Percentiles rank a stretch among this genome's conserved stretches.
Evolutionary conservation across 2,329 filamentous ascomycete genomes (phyloP).

Genomic region (Thielaviopsis ethacetica): DNA sequence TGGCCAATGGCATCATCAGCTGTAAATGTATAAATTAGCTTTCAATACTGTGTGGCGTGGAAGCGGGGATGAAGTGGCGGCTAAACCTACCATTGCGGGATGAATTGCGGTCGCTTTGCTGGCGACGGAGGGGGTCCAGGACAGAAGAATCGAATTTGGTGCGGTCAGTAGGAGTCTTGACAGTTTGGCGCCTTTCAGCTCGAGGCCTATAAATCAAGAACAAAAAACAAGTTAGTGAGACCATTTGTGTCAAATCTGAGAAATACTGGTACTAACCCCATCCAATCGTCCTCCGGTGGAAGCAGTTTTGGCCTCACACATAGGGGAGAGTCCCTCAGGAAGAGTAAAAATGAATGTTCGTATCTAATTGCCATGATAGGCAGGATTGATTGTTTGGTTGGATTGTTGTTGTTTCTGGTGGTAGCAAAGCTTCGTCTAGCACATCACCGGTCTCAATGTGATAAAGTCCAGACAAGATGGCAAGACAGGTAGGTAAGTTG

Average conservation of each 20-base stretch:
- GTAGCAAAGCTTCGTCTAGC: neutral
- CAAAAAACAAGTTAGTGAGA: neutral
- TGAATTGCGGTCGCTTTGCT: slow-evolving; percentile 4
- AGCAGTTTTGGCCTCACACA: slow-evolving; percentile 64
- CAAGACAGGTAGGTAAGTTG: no score
- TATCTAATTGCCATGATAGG: slow-evolving; percentile 36
- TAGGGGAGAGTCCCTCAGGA: slow-evolving; percentile 65
- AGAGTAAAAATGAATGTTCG: slow-evolving; percentile 57
- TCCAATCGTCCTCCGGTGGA: slow-evolving; percentile 84
- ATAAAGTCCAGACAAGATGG: neutral
- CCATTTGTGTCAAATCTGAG: neutral
- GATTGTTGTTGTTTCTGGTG: neutral
- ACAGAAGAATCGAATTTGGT: slow-evolving; percentile 14
- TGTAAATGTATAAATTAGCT: neutral
- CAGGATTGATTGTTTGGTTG: neutral
- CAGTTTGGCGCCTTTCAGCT: slow-evolving; percentile 1
- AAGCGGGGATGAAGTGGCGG: neutral
- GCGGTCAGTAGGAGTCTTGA: slow-evolving; percentile 10
- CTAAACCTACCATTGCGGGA: neutral
- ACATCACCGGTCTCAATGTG: neutral
- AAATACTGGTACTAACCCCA: slow-evolving; percentile 50
- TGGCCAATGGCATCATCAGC: slow-evolving; percentile 10
- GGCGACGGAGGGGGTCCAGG: slow-evolving; percentile 10
- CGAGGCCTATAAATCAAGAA: neutral
- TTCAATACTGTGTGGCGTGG: neutral